Evolutionary conservation across 495 filamentous ascomycete species (phyloP).

Genomic region (Penicillium alfredii): DNA sequence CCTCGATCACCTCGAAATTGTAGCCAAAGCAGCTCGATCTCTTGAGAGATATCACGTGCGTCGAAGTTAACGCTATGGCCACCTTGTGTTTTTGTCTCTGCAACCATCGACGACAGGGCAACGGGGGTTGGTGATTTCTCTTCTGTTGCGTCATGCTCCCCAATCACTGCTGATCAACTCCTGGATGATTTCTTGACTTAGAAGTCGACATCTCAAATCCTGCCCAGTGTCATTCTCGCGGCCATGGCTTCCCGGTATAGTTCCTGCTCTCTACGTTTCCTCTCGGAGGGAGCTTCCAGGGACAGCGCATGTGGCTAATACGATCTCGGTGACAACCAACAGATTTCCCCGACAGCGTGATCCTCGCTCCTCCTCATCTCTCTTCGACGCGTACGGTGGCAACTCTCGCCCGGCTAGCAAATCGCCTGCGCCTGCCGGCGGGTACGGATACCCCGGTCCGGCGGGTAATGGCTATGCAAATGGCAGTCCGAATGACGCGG

Average conservation of each 20-base stretch:
- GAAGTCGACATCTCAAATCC: constrained; percentile 5
- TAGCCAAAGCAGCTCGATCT: no score
- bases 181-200: not conserved
- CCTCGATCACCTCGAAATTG: no score
- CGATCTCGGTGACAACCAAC: not conserved
- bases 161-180: not conserved
- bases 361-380: constrained; percentile 70
- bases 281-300: no score
- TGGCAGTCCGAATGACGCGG: constrained; percentile 23
- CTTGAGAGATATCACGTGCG: constrained; percentile 18
- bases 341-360: constrained; percentile 72
- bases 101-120: constrained; percentile 19
- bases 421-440: constrained; percentile 46
- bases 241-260: constrained; percentile 30
- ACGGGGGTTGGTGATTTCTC: no score
- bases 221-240: not conserved
- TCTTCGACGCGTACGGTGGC: constrained; percentile 81
- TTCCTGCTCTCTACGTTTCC: constrained; percentile 4
- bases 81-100: constrained; percentile 25
- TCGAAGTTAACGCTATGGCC: constrained; percentile 20
- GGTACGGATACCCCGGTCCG: constrained; percentile 55
- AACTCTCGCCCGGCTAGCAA: constrained; percentile 46
- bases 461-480: constrained; percentile 32
- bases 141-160: constrained; percentile 9
- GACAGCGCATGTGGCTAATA: no score